These are phyloP conservation scores for Ocimum tenuiflorum DNA, from an alignment of 257 asterid species.

Conservation along the genomic window DNA sequence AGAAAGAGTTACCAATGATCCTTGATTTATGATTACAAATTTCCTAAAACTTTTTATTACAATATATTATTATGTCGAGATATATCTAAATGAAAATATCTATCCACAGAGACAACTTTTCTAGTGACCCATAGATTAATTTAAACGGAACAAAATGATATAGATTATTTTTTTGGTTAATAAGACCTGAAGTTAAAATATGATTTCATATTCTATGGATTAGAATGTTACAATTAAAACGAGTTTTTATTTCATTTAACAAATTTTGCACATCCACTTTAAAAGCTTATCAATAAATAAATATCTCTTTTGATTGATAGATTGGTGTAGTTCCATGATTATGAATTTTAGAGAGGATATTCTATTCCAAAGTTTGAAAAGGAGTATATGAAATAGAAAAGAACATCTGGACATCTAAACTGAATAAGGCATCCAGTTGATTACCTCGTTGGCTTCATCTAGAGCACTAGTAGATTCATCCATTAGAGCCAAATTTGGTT, in stretches of 20 bases:
- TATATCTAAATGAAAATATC: background rate
- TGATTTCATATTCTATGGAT: background rate
- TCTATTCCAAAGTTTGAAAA: background rate
- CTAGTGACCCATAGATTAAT: background rate
- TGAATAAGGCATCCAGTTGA: background rate
- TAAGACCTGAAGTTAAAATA: background rate
- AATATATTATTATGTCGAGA: background rate
- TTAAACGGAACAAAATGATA: background rate
- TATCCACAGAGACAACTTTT: background rate
- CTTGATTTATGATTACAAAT: background rate
- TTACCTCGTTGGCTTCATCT: slow-evolving; percentile 83
- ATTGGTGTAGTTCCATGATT: background rate
- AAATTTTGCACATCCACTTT: background rate
- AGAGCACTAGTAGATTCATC: slow-evolving; percentile 87
- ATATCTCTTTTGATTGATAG: background rate
- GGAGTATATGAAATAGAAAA: background rate
- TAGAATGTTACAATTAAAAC: background rate
- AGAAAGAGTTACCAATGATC: background rate
- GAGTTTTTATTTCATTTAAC: background rate
- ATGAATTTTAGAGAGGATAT: background rate
- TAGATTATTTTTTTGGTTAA: background rate
- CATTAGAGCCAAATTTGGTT: slow-evolving; percentile 54
- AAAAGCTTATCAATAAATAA: background rate
- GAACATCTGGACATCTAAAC: background rate
- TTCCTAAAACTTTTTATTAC: no score